Base-by-base conservation (phyloP, 176 grass and related monocot species). In the Elymus sibiricus region DNA sequence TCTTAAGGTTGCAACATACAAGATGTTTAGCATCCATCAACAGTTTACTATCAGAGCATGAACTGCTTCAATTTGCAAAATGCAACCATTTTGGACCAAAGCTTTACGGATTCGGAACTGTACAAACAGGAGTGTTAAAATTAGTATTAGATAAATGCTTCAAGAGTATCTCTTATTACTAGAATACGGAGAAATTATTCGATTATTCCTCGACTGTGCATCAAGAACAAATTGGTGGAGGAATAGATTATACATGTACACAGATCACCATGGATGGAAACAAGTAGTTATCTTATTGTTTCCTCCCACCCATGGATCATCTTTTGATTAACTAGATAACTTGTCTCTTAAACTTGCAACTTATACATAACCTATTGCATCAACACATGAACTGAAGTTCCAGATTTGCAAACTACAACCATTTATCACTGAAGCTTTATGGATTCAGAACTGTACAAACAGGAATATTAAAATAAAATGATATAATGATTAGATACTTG, bases 221-320 rank as follows among this genome's bases (percentile, higher is more conserved):
- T 46, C 29, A 51, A 31, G 28, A 81, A 64, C 42, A 38, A 87
- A 56, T 7, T 65, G 43, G n/a, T 56, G 42, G 16, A 71, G 51
- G 66, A 44, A 71, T 43, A 78, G 59, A 34, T 86, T 90, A 79
- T 90, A 64, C 29, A 91, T 80, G 38, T 64, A 68, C 55, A 90
- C 6, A 70, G 11, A 70, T 77, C 28, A 74, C 69, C 61, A 80
- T 67, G 7, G 64, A 67, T 34, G 15, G 31, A 67, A 67, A 67
- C 15, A 67, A 67, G 64, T 29, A 4, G 31, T 34, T 67, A 67
- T 67, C 15, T 35, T 76, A 76, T 76, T 79, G 65, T 67, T 78
- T 80, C 19, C 40, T 69, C 77, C 70, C 5, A 24, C 17, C 63
- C 22, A 62, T 47, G 83, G 15, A 63, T 38, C 61, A 69, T 77